Base-by-base conservation (phyloP, 257 asterid genomes). In the Coffea canephora region DNA sequence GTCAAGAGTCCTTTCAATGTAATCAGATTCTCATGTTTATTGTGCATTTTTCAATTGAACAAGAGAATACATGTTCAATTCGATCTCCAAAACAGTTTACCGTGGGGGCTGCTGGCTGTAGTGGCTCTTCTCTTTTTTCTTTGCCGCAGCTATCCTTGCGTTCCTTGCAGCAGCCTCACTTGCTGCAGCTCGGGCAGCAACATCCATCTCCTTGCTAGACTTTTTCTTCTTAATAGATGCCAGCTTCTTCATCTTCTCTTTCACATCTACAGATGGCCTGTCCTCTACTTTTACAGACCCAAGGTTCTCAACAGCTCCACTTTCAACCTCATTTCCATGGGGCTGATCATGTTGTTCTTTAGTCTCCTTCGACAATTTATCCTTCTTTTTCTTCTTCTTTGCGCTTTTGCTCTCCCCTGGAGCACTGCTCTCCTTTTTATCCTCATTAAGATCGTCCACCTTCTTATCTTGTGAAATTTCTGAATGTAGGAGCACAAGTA, bases 41-140 rank as follows among this genome's bases (percentile, higher is more conserved):
- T 49, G 82, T 74, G 62, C 79, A 68, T 77, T 61, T 39, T 52
- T 62, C 57, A 27, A 76, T 66, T 46, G 78, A 74, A 78, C 81
- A 55, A 55, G 84, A 69, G 80, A 76, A 55, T 76, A 80, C 80
- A 77, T 25, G 59, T 70, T 71, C 83, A 54, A 65, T 49, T 36
- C 69, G 14, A 0, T 50, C 52, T 52, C 78, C 3, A 50, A 81
- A 75, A 52, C 13, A 23, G 75, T 91, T 6, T 87, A 92, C 90
- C 98, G 89, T 69, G 82, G 83, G 14, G 96, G 99, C 82, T 95
- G 99, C 87, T 95, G 97, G 82, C 93, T 93, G 87, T 93, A 93
- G 81, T 95, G 98, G 78, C 84, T 95, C 91, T 91, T 95, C 93
- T 95, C 99, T 84, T 95, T 93, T 88, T 95, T 95, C 88, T 92